phyloP scores from a whole-genome alignment of 2,329 filamentous ascomycete species.

The Fusarium compactum region DNA sequence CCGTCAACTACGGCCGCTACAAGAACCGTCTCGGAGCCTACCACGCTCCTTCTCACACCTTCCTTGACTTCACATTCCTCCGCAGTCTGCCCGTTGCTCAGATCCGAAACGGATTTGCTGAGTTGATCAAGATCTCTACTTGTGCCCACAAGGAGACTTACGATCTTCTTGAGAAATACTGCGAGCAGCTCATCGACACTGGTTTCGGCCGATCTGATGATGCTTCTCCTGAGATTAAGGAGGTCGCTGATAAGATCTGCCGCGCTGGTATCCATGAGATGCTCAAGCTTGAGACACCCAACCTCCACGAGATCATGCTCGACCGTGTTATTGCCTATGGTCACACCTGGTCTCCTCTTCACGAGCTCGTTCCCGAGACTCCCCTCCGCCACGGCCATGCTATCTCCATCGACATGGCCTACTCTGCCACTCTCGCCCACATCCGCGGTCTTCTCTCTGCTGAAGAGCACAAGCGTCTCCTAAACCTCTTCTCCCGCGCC shows the following conservation, averaged over 20 bases:
- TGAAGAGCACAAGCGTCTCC: conserved; percentile 70
- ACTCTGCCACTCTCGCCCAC: conserved; percentile 76
- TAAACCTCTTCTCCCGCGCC: conserved; percentile 76
- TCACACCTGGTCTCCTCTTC: conserved; percentile 80
- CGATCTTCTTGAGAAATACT: conserved; percentile 75
- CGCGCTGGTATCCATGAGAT: conserved; percentile 78
- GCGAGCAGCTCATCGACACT: conserved; percentile 73
- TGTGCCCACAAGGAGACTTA: conserved; percentile 76
- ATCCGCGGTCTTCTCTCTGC: conserved; percentile 70
- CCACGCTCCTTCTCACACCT: conserved; percentile 77
- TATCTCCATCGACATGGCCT: conserved; percentile 82
- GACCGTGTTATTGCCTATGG: conserved; percentile 80
- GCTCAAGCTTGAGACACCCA: conserved; percentile 79
- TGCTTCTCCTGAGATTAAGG: conserved; percentile 65
- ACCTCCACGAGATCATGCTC: conserved; percentile 78
- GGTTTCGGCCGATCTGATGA: conserved; percentile 73
- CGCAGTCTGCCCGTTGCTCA: conserved; percentile 74
- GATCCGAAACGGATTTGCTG: conserved; percentile 79
- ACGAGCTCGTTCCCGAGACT: conserved; percentile 76
- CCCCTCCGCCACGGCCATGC: conserved; percentile 79
- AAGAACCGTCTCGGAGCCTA: conserved; percentile 81
- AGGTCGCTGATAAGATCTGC: conserved; percentile 75
- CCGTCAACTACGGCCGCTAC: conserved; percentile 80
- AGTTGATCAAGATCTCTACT: conserved; percentile 81
- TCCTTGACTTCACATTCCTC: conserved; percentile 80